These are phyloP conservation scores for Fusarium agapanthi DNA, from an alignment of 2,329 filamentous ascomycete genomes.

Conservation along the genomic window DNA sequence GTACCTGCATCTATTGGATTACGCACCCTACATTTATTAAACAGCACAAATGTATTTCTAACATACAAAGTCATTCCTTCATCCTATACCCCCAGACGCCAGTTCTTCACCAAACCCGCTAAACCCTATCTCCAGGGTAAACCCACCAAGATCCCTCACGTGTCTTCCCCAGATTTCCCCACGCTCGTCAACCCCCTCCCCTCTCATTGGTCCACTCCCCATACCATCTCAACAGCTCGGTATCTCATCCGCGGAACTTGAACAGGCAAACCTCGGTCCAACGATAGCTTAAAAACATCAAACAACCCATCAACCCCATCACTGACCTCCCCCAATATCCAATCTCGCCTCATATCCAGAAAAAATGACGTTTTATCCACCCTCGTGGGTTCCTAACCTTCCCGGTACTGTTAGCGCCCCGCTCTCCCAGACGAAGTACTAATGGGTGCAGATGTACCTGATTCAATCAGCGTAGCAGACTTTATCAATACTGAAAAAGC, in stretches of 20 bases:
- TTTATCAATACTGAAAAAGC: conserved; percentile 72
- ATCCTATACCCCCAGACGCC: rapidly evolving
- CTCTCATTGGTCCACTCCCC: neutral
- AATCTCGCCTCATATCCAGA: rapidly evolving
- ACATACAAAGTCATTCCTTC: too few relatives aligned
- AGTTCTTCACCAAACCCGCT: rapidly evolving
- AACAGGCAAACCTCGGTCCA: conserved; percentile 14
- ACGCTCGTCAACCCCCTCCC: neutral
- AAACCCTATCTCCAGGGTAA: neutral
- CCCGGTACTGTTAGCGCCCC: neutral
- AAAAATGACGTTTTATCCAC: conserved; percentile 18
- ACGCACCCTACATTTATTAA: rapidly evolving
- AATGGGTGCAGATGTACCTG: neutral
- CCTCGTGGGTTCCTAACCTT: conserved; percentile 18
- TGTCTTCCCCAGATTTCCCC: conserved; percentile 16
- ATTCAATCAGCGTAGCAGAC: conserved; percentile 66
- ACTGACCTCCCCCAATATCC: rapidly evolving
- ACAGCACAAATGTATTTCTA: neutral
- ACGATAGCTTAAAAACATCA: neutral
- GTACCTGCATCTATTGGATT: neutral
- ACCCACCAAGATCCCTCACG: neutral
- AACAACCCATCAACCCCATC: neutral
- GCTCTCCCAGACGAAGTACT: rapidly evolving
- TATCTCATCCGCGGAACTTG: conserved; percentile 4
- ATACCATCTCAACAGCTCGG: neutral